Evolutionary conservation across 768 basidiomycete species (phyloP).

Genomic region (Krasilnikovozyma curviuscula): DNA sequence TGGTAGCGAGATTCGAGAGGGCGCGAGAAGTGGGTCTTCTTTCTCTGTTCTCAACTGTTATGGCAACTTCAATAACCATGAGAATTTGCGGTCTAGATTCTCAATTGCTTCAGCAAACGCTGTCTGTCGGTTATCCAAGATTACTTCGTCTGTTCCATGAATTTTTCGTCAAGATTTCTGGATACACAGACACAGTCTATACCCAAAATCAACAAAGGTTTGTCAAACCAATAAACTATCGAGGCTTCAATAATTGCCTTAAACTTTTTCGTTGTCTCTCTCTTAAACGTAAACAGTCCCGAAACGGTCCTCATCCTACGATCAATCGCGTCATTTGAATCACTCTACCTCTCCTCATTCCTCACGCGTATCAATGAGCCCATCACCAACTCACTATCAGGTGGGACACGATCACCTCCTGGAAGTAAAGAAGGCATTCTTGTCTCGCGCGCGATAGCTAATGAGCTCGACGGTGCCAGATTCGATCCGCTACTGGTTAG

Average conservation of each 20-base stretch:
- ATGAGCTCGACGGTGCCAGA: slow-evolving; percentile 78
- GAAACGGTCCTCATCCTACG: slow-evolving; percentile 79
- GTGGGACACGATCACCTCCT: slow-evolving; percentile 49
- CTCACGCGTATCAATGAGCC: slow-evolving; percentile 66
- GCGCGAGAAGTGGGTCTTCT: slow-evolving; percentile 42
- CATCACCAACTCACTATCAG: slow-evolving; percentile 55
- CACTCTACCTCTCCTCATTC: slow-evolving; percentile 68
- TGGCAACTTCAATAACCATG: too few relatives aligned
- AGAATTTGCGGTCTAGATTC: slow-evolving; percentile 61
- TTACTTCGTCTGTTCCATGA: slow-evolving; percentile 83
- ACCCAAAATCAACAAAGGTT: slow-evolving; percentile 67
- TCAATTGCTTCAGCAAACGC: slow-evolving; percentile 71
- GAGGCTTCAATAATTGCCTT: not conserved
- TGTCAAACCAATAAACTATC: slow-evolving; percentile 4
- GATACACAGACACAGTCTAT: slow-evolving; percentile 89
- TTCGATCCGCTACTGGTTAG: slow-evolving; percentile 78
- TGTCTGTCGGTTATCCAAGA: slow-evolving; percentile 68
- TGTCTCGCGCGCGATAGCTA: slow-evolving; percentile 55
- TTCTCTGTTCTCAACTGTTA: not conserved
- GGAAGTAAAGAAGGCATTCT: slow-evolving; percentile 55
- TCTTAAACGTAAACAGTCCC: slow-evolving; percentile 35
- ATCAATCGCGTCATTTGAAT: slow-evolving; percentile 62
- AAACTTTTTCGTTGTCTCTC: not conserved
- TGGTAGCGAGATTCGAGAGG: slow-evolving; percentile 64
- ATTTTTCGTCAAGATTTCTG: slow-evolving; percentile 85